Conservation (phyloP, 345 rosid species). For the Pistacia atlantica region DNA sequence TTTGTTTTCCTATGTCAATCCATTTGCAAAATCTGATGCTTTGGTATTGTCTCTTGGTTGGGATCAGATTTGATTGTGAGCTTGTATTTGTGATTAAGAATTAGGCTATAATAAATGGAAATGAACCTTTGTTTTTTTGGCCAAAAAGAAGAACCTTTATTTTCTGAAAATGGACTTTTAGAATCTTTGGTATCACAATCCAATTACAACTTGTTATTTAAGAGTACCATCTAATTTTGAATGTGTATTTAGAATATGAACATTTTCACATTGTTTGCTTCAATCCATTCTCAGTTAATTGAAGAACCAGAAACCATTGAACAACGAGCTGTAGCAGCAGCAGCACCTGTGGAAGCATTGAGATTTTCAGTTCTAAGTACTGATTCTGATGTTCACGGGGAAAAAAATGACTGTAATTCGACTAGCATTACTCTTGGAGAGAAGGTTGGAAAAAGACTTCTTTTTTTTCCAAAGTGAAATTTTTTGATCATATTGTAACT, state of each 20-base stretch:
- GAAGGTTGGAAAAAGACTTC: conserved; percentile 56
- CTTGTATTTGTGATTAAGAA: background rate
- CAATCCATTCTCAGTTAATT: conserved; percentile 37
- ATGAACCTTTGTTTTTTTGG: too few relatives aligned
- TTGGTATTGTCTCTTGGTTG: background rate
- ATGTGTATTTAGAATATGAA: background rate
- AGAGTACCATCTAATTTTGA: background rate
- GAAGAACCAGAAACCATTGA: conserved; percentile 52
- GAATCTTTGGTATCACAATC: background rate
- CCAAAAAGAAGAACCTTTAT: background rate
- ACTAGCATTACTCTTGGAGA: conserved; percentile 39
- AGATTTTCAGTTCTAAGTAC: conserved; percentile 54
- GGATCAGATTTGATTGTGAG: background rate
- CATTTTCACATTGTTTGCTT: conserved; percentile 1
- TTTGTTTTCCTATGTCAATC: background rate
- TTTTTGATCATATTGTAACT: conserved; percentile 21
- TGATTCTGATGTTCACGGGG: conserved; percentile 36
- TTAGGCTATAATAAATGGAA: background rate
- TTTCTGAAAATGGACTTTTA: background rate
- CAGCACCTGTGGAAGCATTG: conserved; percentile 64
- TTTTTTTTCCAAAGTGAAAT: conserved; percentile 15
- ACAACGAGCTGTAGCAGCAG: conserved; percentile 69
- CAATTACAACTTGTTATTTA: background rate
- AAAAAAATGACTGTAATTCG: conserved; percentile 21
- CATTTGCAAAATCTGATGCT: background rate